A percentile compares a stretch with the other conserved stretches of the same genome.
phyloP scores from a whole-genome alignment of 1,284 basidiomycete species.

The Boletellus deceptivus region DNA sequence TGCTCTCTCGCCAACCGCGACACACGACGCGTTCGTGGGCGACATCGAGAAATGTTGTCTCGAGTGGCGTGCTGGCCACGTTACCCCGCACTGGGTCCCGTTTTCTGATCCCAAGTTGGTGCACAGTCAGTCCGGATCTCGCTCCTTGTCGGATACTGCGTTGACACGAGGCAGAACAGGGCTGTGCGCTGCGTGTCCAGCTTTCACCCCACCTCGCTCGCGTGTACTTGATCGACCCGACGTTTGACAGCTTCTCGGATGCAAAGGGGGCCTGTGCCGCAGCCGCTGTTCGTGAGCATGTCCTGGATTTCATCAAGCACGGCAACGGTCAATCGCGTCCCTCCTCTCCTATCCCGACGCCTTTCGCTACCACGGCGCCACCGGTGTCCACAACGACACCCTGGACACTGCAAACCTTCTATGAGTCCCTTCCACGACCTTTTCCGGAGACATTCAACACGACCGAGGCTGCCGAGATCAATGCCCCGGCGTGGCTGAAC shows the following conservation, averaged over 20 bases:
- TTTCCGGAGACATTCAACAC: constrained; percentile 51
- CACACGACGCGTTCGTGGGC: constrained; percentile 26
- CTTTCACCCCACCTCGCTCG: constrained; percentile 46
- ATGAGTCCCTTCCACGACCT: constrained; percentile 55
- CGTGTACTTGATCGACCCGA: constrained; percentile 49
- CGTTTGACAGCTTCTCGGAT: constrained; percentile 37
- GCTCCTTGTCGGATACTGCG: not conserved
- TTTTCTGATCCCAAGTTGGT: constrained; percentile 46
- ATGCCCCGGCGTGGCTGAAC: constrained; percentile 54
- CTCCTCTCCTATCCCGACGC: constrained; percentile 8
- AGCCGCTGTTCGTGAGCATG: constrained; percentile 47
- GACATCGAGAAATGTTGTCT: constrained; percentile 50
- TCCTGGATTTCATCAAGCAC: constrained; percentile 54
- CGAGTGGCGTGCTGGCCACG: constrained; percentile 48
- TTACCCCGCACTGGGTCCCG: constrained; percentile 50
- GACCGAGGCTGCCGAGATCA: constrained; percentile 46
- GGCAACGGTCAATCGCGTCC: constrained; percentile 47
- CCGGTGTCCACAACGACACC: constrained; percentile 11
- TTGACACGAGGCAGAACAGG: constrained; percentile 40
- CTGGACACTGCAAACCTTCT: constrained; percentile 51
- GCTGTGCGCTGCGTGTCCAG: constrained; percentile 54
- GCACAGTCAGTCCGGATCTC: constrained; percentile 39
- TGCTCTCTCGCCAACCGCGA: not conserved
- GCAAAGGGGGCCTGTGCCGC: constrained; percentile 54
- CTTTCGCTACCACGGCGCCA: not conserved